Evolutionary conservation across 2,329 filamentous ascomycete species (phyloP).

Genomic region (Penicillium rolfsii): DNA sequence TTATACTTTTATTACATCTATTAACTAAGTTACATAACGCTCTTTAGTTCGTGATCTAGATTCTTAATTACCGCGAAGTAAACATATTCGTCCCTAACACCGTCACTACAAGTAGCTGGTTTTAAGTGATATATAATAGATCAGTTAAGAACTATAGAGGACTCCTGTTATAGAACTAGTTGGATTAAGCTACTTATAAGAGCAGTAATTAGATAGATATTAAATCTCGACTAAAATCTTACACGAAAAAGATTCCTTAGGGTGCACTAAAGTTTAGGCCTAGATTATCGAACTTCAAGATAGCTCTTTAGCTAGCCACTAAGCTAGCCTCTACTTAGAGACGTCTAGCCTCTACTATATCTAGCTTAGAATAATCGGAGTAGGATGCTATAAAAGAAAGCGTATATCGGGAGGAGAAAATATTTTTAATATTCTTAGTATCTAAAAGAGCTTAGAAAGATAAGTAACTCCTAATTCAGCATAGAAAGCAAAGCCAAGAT

Average conservation of each 20-base stretch:
- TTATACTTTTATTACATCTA: not conserved
- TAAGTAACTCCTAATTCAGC: not conserved
- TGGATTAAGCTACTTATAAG: not conserved
- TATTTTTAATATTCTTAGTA: not conserved
- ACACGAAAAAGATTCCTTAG: not conserved
- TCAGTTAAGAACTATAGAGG: not conserved
- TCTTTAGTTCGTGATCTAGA: not conserved
- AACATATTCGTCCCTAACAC: not conserved
- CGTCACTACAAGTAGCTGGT: not conserved
- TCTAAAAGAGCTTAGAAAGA: not conserved
- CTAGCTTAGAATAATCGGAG: not conserved
- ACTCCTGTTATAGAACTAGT: not conserved
- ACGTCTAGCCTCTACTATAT: not conserved
- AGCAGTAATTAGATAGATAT: not conserved
- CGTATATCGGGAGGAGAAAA: not conserved
- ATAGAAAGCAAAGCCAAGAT: not conserved
- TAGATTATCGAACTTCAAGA: not conserved
- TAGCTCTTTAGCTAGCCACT: not conserved
- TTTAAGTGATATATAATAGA: not conserved
- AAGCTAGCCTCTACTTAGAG: not conserved
- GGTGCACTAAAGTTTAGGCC: not conserved
- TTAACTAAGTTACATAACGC: not conserved
- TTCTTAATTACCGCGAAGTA: constrained; percentile 1
- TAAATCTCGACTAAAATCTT: constrained; percentile 1
- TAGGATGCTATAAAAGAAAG: too few species aligned